phyloP scores from a whole-genome alignment of 306 rosid genomes.

The Dicorynia guianensis region DNA sequence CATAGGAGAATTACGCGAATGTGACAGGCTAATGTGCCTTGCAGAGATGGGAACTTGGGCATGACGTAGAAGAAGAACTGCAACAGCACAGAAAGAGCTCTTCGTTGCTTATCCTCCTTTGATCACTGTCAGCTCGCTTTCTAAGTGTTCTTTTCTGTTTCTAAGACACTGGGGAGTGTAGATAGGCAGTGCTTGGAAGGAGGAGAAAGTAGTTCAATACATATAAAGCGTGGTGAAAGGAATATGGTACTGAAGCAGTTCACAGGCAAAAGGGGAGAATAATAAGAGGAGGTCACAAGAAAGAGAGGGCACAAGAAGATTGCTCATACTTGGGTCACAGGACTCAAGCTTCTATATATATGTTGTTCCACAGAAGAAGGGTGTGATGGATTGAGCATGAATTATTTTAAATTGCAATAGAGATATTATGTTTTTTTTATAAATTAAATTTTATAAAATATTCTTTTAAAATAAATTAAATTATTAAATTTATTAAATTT shows the following conservation, averaged over 20 bases:
- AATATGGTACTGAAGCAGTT: slow-evolving; percentile 62
- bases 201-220: slow-evolving; percentile 27
- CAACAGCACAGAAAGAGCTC: slow-evolving; percentile 33
- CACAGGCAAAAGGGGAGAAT: slow-evolving; percentile 62
- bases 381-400: slow-evolving; percentile 24
- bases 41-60: slow-evolving; percentile 53
- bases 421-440: no score
- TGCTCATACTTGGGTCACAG: slow-evolving; percentile 56
- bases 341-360: slow-evolving; percentile 47
- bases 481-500: no score
- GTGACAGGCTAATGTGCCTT: slow-evolving; percentile 54
- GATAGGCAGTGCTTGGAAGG: no score
- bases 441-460: no score
- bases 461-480: no score
- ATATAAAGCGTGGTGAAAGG: slow-evolving; percentile 10
- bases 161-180: background rate
- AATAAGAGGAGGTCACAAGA: slow-evolving; percentile 68
- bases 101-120: slow-evolving; percentile 38
- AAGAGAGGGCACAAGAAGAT: slow-evolving; percentile 34
- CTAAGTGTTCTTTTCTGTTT: background rate
- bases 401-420: no score
- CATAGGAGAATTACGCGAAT: slow-evolving; percentile 50
- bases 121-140: background rate
- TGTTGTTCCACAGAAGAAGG: slow-evolving; percentile 45
- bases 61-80: slow-evolving; percentile 42